A percentile compares a stretch with the other conserved stretches of the same genome.
Conservation (phyloP, 768 basidiomycete genomes). For the Pleurotus tuber-regium region DNA sequence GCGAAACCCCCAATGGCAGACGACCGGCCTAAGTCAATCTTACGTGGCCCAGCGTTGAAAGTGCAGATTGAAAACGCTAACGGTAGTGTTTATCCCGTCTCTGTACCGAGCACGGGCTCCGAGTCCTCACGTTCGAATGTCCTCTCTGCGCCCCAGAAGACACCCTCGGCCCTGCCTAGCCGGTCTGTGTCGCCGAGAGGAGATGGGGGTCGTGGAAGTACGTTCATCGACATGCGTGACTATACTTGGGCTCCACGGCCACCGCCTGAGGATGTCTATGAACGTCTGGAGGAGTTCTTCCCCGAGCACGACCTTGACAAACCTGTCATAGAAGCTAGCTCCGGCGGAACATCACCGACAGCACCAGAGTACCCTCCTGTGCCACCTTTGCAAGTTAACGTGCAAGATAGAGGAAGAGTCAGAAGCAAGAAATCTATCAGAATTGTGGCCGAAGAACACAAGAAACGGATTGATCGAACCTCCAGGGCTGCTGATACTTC, state of each 20-base stretch:
- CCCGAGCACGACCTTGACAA: slow-evolving; percentile 95
- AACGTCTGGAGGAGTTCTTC: slow-evolving; percentile 92
- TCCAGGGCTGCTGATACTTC: slow-evolving; percentile 56
- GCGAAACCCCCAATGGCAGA: slow-evolving; percentile 35
- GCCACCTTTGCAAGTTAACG: slow-evolving; percentile 29
- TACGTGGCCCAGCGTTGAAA: slow-evolving; percentile 41
- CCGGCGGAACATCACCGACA: slow-evolving; percentile 78
- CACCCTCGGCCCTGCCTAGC: slow-evolving; percentile 6
- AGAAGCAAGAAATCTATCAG: slow-evolving; percentile 89
- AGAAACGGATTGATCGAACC: slow-evolving; percentile 68
- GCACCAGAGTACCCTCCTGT: slow-evolving; percentile 48
- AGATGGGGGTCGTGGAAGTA: slow-evolving; percentile 41
- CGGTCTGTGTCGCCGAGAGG: slow-evolving; percentile 22
- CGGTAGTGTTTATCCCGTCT: slow-evolving; percentile 13
- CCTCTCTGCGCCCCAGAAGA: slow-evolving; percentile 9
- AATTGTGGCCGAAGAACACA: slow-evolving; percentile 86
- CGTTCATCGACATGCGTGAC: slow-evolving; percentile 61
- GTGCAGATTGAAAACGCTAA: slow-evolving; percentile 37
- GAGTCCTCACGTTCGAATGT: slow-evolving; percentile 1
- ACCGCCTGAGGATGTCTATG: slow-evolving; percentile 88
- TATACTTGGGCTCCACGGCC: slow-evolving; percentile 89
- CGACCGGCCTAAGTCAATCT: slow-evolving; percentile 24
- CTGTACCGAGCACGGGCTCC: slow-evolving; percentile 12
- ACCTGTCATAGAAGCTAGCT: slow-evolving; percentile 86
- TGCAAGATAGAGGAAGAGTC: slow-evolving; percentile 40